Conservation (phyloP, 2,329 filamentous ascomycete genomes). For the Cryphonectria parasitica region DNA sequence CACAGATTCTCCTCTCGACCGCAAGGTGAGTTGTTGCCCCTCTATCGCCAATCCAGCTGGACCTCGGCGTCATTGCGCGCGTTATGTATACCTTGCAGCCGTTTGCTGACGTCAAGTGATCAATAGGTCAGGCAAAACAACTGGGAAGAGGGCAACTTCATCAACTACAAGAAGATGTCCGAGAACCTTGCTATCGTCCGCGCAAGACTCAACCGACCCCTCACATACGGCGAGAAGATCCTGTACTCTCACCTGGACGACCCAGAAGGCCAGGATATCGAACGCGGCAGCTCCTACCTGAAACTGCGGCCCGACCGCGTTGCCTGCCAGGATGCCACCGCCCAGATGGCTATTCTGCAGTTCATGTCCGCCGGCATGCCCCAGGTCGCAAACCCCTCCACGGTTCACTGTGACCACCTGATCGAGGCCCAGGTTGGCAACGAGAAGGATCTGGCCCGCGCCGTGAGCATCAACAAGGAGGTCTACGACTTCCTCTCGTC, state of each 20-base stretch:
- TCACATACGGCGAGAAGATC: slow-evolving; percentile 97
- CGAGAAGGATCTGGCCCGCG: slow-evolving; percentile 88
- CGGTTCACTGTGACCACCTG: slow-evolving; percentile 98
- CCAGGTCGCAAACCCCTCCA: slow-evolving; percentile 89
- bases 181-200: slow-evolving; percentile 95
- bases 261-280: slow-evolving; percentile 92
- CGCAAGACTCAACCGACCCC: slow-evolving; percentile 83
- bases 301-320: slow-evolving; percentile 97
- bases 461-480: slow-evolving; percentile 95
- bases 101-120: slow-evolving; percentile 25
- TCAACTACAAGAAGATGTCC: slow-evolving; percentile 99
- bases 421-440: slow-evolving; percentile 97
- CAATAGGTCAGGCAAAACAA: slow-evolving; percentile 86
- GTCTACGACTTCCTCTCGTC: slow-evolving; percentile 96
- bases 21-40: slow-evolving; percentile 67
- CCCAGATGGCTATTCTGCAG: slow-evolving; percentile 99
- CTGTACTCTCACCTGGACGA: slow-evolving; percentile 98
- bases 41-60: not conserved
- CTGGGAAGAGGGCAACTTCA: slow-evolving; percentile 94
- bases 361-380: slow-evolving; percentile 99
- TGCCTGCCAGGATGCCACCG: slow-evolving; percentile 98
- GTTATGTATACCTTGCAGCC: not conserved
- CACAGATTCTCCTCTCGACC: slow-evolving; percentile 82
- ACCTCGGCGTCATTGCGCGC: not conserved
- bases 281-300: slow-evolving; percentile 93